Evolutionary conservation across 2,329 filamentous ascomycete genomes (phyloP).

Genomic region (Aspergillus sp.): DNA sequence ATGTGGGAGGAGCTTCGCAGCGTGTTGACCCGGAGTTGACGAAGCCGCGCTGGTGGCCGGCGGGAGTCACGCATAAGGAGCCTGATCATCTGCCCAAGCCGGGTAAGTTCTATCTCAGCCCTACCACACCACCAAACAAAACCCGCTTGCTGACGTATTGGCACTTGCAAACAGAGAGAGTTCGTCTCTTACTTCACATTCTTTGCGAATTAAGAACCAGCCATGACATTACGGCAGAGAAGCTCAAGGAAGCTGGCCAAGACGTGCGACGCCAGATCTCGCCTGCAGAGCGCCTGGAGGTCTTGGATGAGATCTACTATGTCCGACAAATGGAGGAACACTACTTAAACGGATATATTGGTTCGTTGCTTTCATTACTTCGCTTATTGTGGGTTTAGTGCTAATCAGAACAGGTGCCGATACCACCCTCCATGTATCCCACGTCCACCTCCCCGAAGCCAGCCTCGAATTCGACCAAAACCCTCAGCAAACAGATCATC

Average conservation of each 20-base stretch:
- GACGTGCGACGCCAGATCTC: slow-evolving; percentile 32
- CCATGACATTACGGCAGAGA: slow-evolving; percentile 29
- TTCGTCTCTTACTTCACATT: slow-evolving; percentile 34
- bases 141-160: background rate
- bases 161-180: slow-evolving; percentile 25
- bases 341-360: slow-evolving; percentile 29
- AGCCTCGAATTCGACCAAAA: slow-evolving; percentile 10
- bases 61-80: slow-evolving; percentile 35
- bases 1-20: slow-evolving; percentile 13
- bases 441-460: slow-evolving; percentile 19
- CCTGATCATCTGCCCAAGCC: slow-evolving; percentile 38
- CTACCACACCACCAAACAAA: background rate
- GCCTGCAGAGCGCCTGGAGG: slow-evolving; percentile 25
- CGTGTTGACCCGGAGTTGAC: slow-evolving; percentile 32
- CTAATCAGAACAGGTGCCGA: slow-evolving; percentile 15
- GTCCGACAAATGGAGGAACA: slow-evolving; percentile 33
- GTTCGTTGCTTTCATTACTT: slow-evolving; percentile 15
- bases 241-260: slow-evolving; percentile 33
- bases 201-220: slow-evolving; percentile 30
- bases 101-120: slow-evolving; percentile 20
- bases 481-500: background rate
- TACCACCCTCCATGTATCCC: slow-evolving; percentile 21
- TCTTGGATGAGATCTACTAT: slow-evolving; percentile 35
- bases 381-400: background rate
- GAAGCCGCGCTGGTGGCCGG: slow-evolving; percentile 34